Evolutionary conservation across 192 early-diverging fungal genomes (phyloP).

Genomic region (Coemansia sp.): DNA sequence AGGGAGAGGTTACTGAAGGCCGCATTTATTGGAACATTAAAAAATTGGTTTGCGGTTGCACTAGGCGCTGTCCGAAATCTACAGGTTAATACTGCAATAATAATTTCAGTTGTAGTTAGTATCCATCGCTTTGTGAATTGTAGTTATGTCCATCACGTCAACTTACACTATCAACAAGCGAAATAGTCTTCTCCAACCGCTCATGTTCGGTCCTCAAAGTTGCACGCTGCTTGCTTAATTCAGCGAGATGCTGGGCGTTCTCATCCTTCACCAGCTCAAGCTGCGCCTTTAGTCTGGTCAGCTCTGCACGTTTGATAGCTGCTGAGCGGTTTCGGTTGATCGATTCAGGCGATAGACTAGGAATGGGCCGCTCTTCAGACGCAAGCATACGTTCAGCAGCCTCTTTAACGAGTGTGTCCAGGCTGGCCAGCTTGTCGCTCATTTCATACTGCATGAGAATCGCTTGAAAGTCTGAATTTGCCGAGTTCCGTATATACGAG

Average conservation of each 20-base stretch:
- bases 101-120: background rate
- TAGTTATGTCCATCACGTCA: background rate
- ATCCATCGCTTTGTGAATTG: background rate
- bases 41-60: background rate
- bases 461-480: constrained; percentile 47
- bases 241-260: constrained; percentile 17
- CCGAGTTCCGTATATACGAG: constrained; percentile 51
- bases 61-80: background rate
- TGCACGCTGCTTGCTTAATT: constrained; percentile 16
- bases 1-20: background rate
- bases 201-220: constrained; percentile 21
- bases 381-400: constrained; percentile 30
- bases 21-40: background rate
- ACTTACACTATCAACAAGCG: constrained; percentile 15
- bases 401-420: constrained; percentile 41
- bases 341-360: constrained; percentile 38
- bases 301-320: constrained; percentile 43
- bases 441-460: constrained; percentile 56
- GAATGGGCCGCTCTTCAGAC: constrained; percentile 12
- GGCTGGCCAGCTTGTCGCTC: constrained; percentile 32
- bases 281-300: constrained; percentile 27
- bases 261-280: constrained; percentile 28
- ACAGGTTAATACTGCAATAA: background rate
- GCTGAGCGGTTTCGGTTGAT: constrained; percentile 41
- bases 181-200: constrained; percentile 17